Evolutionary conservation across 495 filamentous ascomycete genomes (phyloP).

Genomic region (Penicillium canescens): DNA sequence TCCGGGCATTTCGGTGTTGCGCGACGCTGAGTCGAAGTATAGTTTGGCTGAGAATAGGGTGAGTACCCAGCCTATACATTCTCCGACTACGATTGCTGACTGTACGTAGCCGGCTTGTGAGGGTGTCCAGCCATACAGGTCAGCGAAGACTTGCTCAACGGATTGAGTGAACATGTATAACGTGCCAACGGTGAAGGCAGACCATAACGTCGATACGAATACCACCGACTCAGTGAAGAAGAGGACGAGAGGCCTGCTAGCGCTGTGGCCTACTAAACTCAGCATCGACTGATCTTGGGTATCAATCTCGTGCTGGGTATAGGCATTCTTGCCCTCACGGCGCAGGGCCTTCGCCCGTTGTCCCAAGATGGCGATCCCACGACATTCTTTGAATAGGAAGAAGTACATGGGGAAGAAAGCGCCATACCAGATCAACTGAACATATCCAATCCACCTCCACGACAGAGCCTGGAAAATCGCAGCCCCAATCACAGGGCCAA

Average conservation of each 20-base stretch:
- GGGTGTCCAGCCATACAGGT: conserved; percentile 33
- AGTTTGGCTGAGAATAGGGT: conserved; percentile 25
- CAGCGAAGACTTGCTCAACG: conserved; percentile 40
- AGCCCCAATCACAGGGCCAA: conserved; percentile 50
- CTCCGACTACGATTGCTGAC: conserved; percentile 37
- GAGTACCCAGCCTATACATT: conserved; percentile 29
- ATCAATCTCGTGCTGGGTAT: conserved; percentile 40
- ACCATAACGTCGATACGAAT: conserved; percentile 49
- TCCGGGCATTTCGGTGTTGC: conserved; percentile 31
- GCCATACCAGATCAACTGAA: conserved; percentile 48
- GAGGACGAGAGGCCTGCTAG: conserved; percentile 42
- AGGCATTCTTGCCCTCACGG: conserved; percentile 26
- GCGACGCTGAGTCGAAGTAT: conserved; percentile 31
- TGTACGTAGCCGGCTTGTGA: conserved; percentile 39
- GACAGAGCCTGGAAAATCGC: conserved; percentile 37
- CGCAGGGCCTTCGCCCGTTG: conserved; percentile 34
- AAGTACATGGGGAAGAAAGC: conserved; percentile 38
- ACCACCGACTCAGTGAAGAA: conserved; percentile 56
- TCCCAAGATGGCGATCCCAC: conserved; percentile 40
- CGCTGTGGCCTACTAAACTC: conserved; percentile 24
- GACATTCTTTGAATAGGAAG: conserved; percentile 43
- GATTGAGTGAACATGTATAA: conserved; percentile 52
- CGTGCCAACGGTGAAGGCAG: conserved; percentile 52
- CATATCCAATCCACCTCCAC: conserved; percentile 53
- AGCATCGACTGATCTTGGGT: conserved; percentile 20